phyloP scores from a whole-genome alignment of 176 grass and related monocot species.

The Zizania latifolia region DNA sequence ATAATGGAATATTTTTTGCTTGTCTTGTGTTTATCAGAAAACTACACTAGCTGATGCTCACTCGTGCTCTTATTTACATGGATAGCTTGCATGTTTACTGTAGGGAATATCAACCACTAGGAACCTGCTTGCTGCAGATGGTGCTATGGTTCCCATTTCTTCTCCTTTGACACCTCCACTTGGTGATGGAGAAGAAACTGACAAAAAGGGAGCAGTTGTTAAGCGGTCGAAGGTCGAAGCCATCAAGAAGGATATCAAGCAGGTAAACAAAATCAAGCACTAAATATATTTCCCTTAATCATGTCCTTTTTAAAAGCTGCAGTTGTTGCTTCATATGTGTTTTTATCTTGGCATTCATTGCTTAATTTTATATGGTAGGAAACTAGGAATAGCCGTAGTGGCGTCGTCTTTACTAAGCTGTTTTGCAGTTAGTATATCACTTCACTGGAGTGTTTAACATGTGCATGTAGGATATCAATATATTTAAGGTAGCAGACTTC shows the following conservation, averaged over 20 bases:
- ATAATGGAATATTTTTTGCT: background rate
- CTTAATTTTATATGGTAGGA: background rate
- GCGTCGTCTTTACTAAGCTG: background rate
- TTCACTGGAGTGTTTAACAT: background rate
- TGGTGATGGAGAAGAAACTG: constrained; percentile 35
- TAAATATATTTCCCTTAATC: background rate
- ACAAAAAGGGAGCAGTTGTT: constrained; percentile 34
- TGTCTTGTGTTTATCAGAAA: background rate
- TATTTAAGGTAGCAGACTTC: background rate
- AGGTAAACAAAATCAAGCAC: constrained; percentile 33
- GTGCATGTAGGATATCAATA: background rate
- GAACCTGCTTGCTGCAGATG: constrained; percentile 54
- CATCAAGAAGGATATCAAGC: constrained; percentile 78
- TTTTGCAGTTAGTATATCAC: background rate
- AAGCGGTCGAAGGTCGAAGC: constrained; percentile 63
- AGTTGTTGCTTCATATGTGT: background rate
- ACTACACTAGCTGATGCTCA: background rate
- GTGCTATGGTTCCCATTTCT: constrained; percentile 69
- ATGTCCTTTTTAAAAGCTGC: background rate
- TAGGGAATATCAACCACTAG: constrained; percentile 73
- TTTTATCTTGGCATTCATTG: background rate
- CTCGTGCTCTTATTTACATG: constrained; percentile 10
- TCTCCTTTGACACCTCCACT: constrained; percentile 65
- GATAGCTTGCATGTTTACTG: background rate
- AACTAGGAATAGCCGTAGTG: background rate